Evolutionary conservation across 1,284 basidiomycete species (phyloP).

Genomic region (Coniferiporia sulphurascens): DNA sequence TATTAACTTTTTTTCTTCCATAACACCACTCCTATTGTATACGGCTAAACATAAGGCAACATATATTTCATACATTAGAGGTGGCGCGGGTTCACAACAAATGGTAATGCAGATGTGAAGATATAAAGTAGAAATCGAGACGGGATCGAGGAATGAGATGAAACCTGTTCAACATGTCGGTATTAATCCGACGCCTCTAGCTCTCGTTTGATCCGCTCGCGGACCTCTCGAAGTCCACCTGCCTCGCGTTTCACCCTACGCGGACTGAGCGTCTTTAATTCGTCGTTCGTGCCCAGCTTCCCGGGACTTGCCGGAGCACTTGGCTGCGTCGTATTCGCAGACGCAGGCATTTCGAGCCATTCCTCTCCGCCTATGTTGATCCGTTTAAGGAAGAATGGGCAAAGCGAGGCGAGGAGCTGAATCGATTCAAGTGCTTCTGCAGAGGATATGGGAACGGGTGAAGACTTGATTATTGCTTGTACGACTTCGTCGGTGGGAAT

Average conservation of each 20-base stretch:
- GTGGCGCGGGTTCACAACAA: slow-evolving; percentile 8
- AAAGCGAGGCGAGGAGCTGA: slow-evolving; percentile 55
- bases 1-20: neutral
- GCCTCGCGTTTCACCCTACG: slow-evolving; percentile 59
- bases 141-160: neutral
- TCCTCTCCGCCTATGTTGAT: slow-evolving; percentile 62
- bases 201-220: slow-evolving; percentile 73
- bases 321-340: slow-evolving; percentile 31
- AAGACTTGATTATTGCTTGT: slow-evolving; percentile 67
- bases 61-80: slow-evolving; percentile 3
- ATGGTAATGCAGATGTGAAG: neutral
- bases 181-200: slow-evolving; percentile 61
- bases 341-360: slow-evolving; percentile 77
- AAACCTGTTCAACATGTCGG: neutral
- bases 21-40: neutral
- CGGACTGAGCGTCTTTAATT: slow-evolving; percentile 63
- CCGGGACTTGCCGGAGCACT: slow-evolving; percentile 35
- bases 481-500: slow-evolving; percentile 61
- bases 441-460: slow-evolving; percentile 67
- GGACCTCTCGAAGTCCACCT: slow-evolving; percentile 68
- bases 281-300: slow-evolving; percentile 44
- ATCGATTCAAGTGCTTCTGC: slow-evolving; percentile 74
- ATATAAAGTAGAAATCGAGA: neutral
- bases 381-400: slow-evolving; percentile 71
- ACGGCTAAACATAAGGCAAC: neutral